These are phyloP conservation scores for Thermochaetoides dissita DNA, from an alignment of 2,329 filamentous ascomycete species.

Conservation along the genomic window DNA sequence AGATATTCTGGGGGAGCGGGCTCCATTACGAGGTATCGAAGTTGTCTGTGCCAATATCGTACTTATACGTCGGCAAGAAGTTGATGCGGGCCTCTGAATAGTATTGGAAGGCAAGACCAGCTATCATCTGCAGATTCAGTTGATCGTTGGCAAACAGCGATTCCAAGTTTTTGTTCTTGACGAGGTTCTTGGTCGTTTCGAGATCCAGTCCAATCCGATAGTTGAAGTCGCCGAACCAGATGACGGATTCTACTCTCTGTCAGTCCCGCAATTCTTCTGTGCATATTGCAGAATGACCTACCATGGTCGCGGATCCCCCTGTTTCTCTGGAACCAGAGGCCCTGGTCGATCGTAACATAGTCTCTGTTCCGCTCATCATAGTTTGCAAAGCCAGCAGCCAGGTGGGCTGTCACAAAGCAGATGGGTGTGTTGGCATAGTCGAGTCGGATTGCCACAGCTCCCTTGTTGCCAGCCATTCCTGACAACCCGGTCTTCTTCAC, in stretches of 20 bases:
- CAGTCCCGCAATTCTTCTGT: not conserved
- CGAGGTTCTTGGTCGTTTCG: slow-evolving; percentile 61
- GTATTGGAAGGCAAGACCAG: slow-evolving; percentile 74
- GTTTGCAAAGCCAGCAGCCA: slow-evolving; percentile 91
- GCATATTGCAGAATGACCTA: slow-evolving; percentile 16
- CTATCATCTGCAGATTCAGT: slow-evolving; percentile 93
- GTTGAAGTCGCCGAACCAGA: slow-evolving; percentile 97
- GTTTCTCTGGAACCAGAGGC: slow-evolving; percentile 81
- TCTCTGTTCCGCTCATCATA: slow-evolving; percentile 93
- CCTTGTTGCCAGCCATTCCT: slow-evolving; percentile 96
- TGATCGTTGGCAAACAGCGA: slow-evolving; percentile 83
- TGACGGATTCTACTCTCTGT: slow-evolving; percentile 47
- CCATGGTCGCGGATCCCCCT: slow-evolving; percentile 83
- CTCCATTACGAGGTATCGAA: slow-evolving; percentile 70
- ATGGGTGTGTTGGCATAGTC: slow-evolving; percentile 87
- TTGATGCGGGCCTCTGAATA: slow-evolving; percentile 82
- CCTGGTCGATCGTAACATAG: slow-evolving; percentile 76
- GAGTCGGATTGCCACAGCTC: slow-evolving; percentile 88
- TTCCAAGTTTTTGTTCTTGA: slow-evolving; percentile 59
- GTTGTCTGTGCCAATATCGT: slow-evolving; percentile 70
- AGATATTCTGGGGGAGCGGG: no score
- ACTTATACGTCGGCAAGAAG: slow-evolving; percentile 93
- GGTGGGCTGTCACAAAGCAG: slow-evolving; percentile 90
- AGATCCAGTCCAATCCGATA: slow-evolving; percentile 81
- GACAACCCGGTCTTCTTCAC: slow-evolving; percentile 92